These are phyloP conservation scores for Akanthomyces muscarius DNA, from an alignment of 2,329 filamentous ascomycete species.

Conservation along the genomic window DNA sequence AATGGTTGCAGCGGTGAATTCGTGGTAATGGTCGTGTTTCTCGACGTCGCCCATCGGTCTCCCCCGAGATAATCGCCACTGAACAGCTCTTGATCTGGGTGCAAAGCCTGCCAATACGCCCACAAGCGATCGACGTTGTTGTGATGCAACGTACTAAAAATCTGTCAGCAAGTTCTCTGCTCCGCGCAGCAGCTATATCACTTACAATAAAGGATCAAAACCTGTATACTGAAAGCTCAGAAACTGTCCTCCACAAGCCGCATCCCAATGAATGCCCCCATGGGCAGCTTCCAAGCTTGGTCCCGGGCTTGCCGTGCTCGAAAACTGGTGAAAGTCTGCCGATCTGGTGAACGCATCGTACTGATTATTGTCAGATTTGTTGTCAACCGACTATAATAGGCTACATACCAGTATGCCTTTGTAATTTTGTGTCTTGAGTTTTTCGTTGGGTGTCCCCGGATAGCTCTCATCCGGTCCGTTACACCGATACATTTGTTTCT, in stretches of 20 bases:
- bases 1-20: slow-evolving; percentile 49
- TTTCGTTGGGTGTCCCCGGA: slow-evolving; percentile 35
- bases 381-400: background rate
- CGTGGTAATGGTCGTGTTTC: slow-evolving; percentile 38
- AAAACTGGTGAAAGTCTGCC: slow-evolving; percentile 33
- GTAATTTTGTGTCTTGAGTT: slow-evolving; percentile 32
- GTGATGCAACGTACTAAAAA: slow-evolving; percentile 42
- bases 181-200: background rate
- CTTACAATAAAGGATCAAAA: slow-evolving; percentile 45
- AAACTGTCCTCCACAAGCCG: slow-evolving; percentile 39
- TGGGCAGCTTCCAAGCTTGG: slow-evolving; percentile 42
- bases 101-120: slow-evolving; percentile 49
- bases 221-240: slow-evolving; percentile 36
- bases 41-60: slow-evolving; percentile 38
- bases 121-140: slow-evolving; percentile 62
- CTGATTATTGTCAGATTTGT: slow-evolving; percentile 25
- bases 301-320: slow-evolving; percentile 32
- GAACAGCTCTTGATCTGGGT: slow-evolving; percentile 34
- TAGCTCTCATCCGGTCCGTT: slow-evolving; percentile 33
- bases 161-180: background rate
- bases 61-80: slow-evolving; percentile 31
- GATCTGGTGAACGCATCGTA: slow-evolving; percentile 40
- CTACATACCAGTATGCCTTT: slow-evolving; percentile 39
- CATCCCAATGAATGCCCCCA: slow-evolving; percentile 40
- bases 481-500: slow-evolving; percentile 39